Evolutionary conservation across 2,329 filamentous ascomycete species (phyloP).

Genomic region (Aureobasidium zeae): DNA sequence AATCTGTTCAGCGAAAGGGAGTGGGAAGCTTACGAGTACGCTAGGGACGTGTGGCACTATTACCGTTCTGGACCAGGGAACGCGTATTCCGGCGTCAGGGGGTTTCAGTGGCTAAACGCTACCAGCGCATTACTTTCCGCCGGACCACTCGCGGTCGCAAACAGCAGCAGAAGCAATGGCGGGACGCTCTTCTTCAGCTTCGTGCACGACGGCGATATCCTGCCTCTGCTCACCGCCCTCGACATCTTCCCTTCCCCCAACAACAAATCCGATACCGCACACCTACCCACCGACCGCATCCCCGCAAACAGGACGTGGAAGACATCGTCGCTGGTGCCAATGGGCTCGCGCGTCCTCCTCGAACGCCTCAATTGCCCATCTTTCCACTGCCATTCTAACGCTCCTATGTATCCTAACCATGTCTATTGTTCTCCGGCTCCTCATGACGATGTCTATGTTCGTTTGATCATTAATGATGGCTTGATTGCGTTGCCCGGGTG

Average conservation of each 20-base stretch:
- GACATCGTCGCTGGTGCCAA: conserved; percentile 47
- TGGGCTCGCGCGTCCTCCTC: conserved; percentile 48
- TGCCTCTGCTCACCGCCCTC: conserved; percentile 45
- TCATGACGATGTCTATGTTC: conserved; percentile 33
- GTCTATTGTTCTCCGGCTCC: conserved; percentile 23
- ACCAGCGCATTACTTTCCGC: conserved; percentile 40
- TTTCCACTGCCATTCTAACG: conserved; percentile 21
- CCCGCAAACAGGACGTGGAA: conserved; percentile 41
- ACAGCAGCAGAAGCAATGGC: no score
- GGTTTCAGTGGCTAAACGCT: conserved; percentile 50
- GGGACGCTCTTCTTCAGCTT: conserved; percentile 50
- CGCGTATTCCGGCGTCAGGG: conserved; percentile 44
- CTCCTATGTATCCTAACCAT: conserved; percentile 25
- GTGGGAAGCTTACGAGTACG: conserved; percentile 49
- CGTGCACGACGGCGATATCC: conserved; percentile 51
- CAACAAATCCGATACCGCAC: conserved; percentile 29
- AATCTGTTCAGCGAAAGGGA: conserved; percentile 46
- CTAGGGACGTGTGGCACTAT: conserved; percentile 49
- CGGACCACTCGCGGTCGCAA: conserved; percentile 34
- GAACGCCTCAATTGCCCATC: conserved; percentile 42
- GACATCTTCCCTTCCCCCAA: conserved; percentile 34
- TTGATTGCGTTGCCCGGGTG: conserved; percentile 43
- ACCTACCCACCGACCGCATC: conserved; percentile 41
- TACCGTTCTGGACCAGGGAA: conserved; percentile 52
- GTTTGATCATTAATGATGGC: conserved; percentile 50